These are phyloP conservation scores for Heterobasidion occidentale DNA, from an alignment of 1,284 basidiomycete species.

Conservation along the genomic window DNA sequence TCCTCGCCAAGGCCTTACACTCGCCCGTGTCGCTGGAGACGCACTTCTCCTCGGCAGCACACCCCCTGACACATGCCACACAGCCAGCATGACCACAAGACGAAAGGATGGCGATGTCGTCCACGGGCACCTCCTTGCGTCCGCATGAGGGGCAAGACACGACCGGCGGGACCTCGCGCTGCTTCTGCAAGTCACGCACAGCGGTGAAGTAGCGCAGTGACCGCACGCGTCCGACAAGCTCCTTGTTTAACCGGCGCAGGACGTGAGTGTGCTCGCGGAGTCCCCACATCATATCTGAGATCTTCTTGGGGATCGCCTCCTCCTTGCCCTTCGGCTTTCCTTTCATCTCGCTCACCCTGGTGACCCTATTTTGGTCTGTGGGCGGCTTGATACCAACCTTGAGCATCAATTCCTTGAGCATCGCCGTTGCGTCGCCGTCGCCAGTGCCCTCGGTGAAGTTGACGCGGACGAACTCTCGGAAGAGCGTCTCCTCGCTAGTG, in stretches of 20 bases:
- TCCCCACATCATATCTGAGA: slow-evolving; percentile 67
- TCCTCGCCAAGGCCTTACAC: slow-evolving; percentile 68
- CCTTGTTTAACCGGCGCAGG: slow-evolving; percentile 77
- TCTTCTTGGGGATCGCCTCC: slow-evolving; percentile 24
- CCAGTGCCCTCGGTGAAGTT: slow-evolving; percentile 64
- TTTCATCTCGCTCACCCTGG: slow-evolving; percentile 11
- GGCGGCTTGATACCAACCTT: slow-evolving; percentile 42
- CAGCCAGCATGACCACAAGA: slow-evolving; percentile 90
- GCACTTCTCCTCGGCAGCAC: slow-evolving; percentile 76
- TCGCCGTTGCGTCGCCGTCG: slow-evolving; percentile 65
- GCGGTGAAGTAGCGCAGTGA: slow-evolving; percentile 88
- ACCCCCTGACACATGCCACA: slow-evolving; percentile 59
- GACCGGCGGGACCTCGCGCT: slow-evolving; percentile 47
- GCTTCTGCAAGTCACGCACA: slow-evolving; percentile 81
- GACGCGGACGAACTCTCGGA: slow-evolving; percentile 67
- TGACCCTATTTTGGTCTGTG: slow-evolving; percentile 15
- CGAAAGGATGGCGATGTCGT: slow-evolving; percentile 77
- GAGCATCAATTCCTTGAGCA: slow-evolving; percentile 52
- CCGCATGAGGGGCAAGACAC: slow-evolving; percentile 58
- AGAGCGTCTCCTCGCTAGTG: slow-evolving; percentile 64
- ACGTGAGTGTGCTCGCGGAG: slow-evolving; percentile 84
- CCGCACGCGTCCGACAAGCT: slow-evolving; percentile 81
- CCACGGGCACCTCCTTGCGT: slow-evolving; percentile 46
- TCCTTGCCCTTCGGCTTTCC: slow-evolving; percentile 9
- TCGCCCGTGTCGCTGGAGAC: slow-evolving; percentile 60